These are phyloP conservation scores for Cymodocea nodosa DNA, from an alignment of 116 monocot genomes.

Conservation along the genomic window DNA sequence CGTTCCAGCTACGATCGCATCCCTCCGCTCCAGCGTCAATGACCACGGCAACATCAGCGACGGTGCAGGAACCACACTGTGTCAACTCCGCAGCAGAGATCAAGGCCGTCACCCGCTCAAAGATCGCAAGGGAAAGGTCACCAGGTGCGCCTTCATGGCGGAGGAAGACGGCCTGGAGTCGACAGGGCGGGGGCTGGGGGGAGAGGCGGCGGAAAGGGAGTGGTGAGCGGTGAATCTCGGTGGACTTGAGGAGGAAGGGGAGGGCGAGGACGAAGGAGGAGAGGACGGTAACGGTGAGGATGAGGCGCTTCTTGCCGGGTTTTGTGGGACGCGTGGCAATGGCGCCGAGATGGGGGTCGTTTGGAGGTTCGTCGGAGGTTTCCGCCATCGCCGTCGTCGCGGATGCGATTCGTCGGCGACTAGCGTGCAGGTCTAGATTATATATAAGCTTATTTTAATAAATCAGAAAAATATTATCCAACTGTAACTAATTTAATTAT, in stretches of 20 bases:
- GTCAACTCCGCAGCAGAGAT: neutral
- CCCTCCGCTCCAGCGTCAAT: conserved; percentile 23
- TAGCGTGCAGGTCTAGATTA: too few species aligned
- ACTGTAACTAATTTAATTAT: too few species aligned
- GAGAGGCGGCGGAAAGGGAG: conserved; percentile 57
- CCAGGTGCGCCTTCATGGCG: neutral
- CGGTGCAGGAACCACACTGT: conserved; percentile 19
- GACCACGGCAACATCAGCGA: conserved; percentile 22
- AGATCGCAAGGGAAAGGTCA: neutral
- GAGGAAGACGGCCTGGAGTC: conserved; percentile 53
- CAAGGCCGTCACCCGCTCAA: neutral
- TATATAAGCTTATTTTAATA: too few species aligned
- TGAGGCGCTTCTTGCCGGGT: conserved; percentile 51
- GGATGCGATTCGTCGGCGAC: too few species aligned
- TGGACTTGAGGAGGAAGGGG: conserved; percentile 58
- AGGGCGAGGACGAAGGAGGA: conserved; percentile 40
- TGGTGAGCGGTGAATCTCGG: conserved; percentile 63
- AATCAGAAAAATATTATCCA: too few species aligned
- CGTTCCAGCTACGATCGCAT: conserved; percentile 4
- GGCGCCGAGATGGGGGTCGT: too few species aligned
- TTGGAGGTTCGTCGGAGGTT: neutral
- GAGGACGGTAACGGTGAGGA: conserved; percentile 53
- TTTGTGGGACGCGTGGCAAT: conserved; percentile 9
- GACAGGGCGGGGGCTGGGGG: conserved; percentile 46
- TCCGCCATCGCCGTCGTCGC: neutral